A percentile compares a stretch with the other conserved stretches of the same genome.
phyloP scores from a whole-genome alignment of 192 early-diverging fungal species.

The Backusella circina region DNA sequence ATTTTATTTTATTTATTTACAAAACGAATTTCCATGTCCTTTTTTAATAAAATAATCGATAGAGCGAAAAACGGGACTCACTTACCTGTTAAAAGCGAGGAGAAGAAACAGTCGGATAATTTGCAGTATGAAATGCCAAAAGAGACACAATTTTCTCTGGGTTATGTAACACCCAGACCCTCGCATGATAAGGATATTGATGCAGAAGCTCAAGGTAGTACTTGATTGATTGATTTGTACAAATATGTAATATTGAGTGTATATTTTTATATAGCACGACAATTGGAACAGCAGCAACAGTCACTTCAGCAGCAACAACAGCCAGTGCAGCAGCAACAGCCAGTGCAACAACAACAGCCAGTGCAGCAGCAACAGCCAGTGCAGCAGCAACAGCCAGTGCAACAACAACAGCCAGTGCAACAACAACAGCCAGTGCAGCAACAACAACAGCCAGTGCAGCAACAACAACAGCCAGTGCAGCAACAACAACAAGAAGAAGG shows the following conservation, averaged over 20 bases:
- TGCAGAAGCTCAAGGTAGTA: background rate
- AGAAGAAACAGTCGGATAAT: background rate
- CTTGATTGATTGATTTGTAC: background rate
- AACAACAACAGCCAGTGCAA: background rate
- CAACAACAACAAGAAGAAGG: background rate
- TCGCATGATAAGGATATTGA: constrained; percentile 9
- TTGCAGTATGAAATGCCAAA: background rate
- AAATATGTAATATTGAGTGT: background rate
- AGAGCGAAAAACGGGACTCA: background rate
- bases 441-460: background rate
- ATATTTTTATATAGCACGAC: background rate
- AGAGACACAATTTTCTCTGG: background rate
- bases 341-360: background rate
- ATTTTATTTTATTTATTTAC: background rate
- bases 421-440: background rate
- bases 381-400: background rate
- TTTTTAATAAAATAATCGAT: constrained; percentile 13
- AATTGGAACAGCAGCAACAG: background rate
- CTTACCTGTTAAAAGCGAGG: background rate
- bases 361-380: background rate
- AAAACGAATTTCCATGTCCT: background rate
- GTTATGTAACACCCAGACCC: constrained; percentile 20
- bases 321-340: background rate
- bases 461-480: background rate
- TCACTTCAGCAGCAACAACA: background rate